Base-by-base conservation (phyloP, 202 grass and related monocot species). In the Schoenoplectus tabernaemontani region DNA sequence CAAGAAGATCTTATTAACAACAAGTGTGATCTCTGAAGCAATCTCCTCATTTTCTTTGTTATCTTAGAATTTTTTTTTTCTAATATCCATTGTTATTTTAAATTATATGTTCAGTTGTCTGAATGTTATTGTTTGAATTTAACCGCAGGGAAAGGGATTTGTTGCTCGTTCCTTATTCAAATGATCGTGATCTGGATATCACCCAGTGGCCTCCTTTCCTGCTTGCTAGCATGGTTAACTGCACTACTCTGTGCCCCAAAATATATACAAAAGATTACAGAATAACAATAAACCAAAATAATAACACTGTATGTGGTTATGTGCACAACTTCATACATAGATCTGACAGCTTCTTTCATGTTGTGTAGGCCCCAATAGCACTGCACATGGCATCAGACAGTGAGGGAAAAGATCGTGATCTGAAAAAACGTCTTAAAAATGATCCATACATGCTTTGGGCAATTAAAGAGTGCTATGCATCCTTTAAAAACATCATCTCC, bases 1-100 rank as follows among this genome's bases (percentile, higher is more conserved):
- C 83, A 90, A 43, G 94, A 97, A 88, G 94, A 97, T 83, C 85
- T 97, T 51, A 93, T 97, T 86, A 92, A 90, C 81, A 87, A 97
- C 66, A 88, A 53, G 86, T 88, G 71, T 81, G 2, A 22, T 73
- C 15, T 68, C 41, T 41, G n/a, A 9, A 82, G 37, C 80, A 20
- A 20, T 68, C 17, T 68, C 15, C 12, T 69, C 44, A 1, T 7
- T 50, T 56, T 32, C 24, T 4, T 63, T 47, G 28, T 54, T 64
- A 20, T 47, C 5, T 36, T 68, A 32, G 54, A 19, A 23, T n/a
- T 22, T 53, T 32, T 2, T 7, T 48, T 48, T 48, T 48, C 44
- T 48, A 48, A 51, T 16, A 51, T 51, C 3, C 48, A 51, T 64
- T 36, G n/a, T 42, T 53, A 13, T 34, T 3, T 38, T 43, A 46